These are phyloP conservation scores for Penicillium longicatenatum DNA, from an alignment of 495 filamentous ascomycete genomes.

Conservation along the genomic window DNA sequence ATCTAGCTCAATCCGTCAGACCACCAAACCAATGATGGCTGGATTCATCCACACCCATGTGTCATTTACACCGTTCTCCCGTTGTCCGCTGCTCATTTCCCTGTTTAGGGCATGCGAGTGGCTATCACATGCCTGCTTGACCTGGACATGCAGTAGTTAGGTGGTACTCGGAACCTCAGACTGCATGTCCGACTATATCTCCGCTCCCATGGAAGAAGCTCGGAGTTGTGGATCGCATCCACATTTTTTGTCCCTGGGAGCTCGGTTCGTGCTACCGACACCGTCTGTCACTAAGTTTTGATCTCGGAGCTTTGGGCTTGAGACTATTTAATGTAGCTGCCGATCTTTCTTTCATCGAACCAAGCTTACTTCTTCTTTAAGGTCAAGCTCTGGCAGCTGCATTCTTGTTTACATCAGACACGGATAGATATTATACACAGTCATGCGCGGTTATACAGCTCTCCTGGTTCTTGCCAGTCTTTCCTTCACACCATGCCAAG, in stretches of 20 bases:
- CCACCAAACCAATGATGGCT: not conserved
- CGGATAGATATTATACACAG: not conserved
- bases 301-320: not conserved
- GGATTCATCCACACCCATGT: not conserved
- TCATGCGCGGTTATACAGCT: constrained; percentile 8
- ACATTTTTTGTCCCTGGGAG: not conserved
- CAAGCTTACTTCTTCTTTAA: not conserved
- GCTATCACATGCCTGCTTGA: not conserved
- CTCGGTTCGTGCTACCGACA: constrained; percentile 5
- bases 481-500: not conserved
- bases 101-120: not conserved
- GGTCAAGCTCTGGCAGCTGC: not conserved
- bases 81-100: not conserved
- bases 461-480: constrained; percentile 19
- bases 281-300: constrained; percentile 3
- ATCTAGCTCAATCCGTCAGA: not conserved
- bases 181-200: not conserved
- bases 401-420: not conserved
- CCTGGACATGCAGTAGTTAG: not conserved
- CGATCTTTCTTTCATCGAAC: not conserved
- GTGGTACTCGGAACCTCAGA: not conserved
- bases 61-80: not conserved
- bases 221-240: not conserved
- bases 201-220: not conserved
- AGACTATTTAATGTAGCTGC: not conserved